Percentiles rank a stretch among this genome's conserved stretches.
phyloP scores from a whole-genome alignment of 352 stramenopile genomes.

The Phytopythium mirpurense region DNA sequence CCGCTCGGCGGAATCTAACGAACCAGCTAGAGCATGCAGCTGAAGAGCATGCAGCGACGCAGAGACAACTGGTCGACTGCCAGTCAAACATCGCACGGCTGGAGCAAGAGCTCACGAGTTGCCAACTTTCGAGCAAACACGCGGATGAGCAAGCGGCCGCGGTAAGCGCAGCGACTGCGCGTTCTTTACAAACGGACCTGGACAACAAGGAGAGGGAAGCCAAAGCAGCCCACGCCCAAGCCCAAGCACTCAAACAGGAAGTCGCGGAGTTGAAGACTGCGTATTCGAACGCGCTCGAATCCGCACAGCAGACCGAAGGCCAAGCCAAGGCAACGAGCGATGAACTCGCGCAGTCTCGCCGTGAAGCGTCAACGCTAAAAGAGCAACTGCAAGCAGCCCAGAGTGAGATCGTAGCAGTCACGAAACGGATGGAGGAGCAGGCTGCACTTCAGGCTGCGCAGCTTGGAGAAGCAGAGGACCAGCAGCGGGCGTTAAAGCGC shows the following conservation, averaged over 20 bases:
- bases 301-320: neutral
- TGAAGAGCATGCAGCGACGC: constrained; percentile 14
- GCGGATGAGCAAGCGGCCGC: constrained; percentile 19
- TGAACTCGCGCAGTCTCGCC: constrained; percentile 6
- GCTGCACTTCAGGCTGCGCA: constrained; percentile 19
- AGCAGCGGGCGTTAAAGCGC: constrained; percentile 43
- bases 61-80: constrained; percentile 26
- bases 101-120: constrained; percentile 24
- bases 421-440: constrained; percentile 23
- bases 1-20: constrained; percentile 11
- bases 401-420: constrained; percentile 13
- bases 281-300: neutral
- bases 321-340: neutral
- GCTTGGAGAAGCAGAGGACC: constrained; percentile 46
- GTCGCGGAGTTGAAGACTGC: constrained; percentile 12
- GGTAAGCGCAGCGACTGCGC: constrained; percentile 16
- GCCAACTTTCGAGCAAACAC: constrained; percentile 14
- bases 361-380: constrained; percentile 15
- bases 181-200: constrained; percentile 13
- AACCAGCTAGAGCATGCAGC: constrained; percentile 19
- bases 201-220: constrained; percentile 21
- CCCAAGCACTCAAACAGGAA: constrained; percentile 20
- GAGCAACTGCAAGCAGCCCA: constrained; percentile 12
- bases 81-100: constrained; percentile 21
- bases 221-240: constrained; percentile 11